A percentile compares a stretch with the other conserved stretches of the same genome.
phyloP scores from a whole-genome alignment of 75 land plant genomes.

The Cunninghamia lanceolata region DNA sequence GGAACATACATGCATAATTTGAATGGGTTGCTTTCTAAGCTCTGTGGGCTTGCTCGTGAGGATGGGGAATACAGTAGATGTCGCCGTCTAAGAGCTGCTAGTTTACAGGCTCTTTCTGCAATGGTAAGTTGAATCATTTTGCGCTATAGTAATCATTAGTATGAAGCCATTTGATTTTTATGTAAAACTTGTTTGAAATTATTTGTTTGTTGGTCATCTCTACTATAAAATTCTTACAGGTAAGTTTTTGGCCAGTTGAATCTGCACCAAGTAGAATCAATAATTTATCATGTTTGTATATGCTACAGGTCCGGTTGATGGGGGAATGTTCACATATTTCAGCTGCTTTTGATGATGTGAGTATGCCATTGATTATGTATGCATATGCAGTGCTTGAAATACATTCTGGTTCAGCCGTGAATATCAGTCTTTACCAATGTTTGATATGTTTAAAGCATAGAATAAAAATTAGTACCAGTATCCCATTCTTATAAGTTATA shows the following conservation, averaged over 20 bases:
- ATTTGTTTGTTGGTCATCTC: not conserved
- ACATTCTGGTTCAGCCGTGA: not conserved
- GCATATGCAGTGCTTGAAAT: not conserved
- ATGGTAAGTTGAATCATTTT: conserved; percentile 35
- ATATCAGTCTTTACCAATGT: not conserved
- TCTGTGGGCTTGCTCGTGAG: conserved; percentile 72
- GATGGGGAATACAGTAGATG: conserved; percentile 46
- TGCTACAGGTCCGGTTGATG: conserved; percentile 71
- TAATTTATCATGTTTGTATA: conserved; percentile 1
- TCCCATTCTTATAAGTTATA: not conserved
- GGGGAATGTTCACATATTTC: conserved; percentile 80
- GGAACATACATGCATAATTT: conserved; percentile 87
- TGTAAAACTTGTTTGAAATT: not conserved
- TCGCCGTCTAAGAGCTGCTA: conserved; percentile 56
- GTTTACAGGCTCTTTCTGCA: conserved; percentile 71
- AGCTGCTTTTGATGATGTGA: conserved; percentile 78
- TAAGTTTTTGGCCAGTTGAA: not conserved
- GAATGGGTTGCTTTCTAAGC: conserved; percentile 70
- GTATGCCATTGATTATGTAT: conserved; percentile 11
- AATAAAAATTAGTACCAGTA: not conserved
- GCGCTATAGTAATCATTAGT: not conserved
- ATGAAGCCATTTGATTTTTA: not conserved
- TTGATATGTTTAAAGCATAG: not conserved
- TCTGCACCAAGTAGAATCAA: not conserved
- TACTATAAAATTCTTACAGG: not conserved